A percentile compares a stretch with the other conserved stretches of the same genome.
Conservation (phyloP, 768 basidiomycete species). For the Gymnopilus dilepis region DNA sequence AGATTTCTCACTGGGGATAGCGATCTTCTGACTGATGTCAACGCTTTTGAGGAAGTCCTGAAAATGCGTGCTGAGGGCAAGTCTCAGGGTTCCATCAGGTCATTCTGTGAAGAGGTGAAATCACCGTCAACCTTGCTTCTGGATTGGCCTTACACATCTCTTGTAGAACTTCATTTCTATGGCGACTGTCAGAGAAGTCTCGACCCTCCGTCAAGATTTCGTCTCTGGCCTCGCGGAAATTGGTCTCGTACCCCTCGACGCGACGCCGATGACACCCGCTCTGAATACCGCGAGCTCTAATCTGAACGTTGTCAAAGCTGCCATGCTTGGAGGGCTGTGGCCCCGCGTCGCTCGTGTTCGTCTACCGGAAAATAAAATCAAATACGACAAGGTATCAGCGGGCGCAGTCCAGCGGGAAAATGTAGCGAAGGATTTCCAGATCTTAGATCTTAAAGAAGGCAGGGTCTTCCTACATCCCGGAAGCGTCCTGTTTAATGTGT, state of each 20-base stretch:
- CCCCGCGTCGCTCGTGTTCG: constrained; percentile 80
- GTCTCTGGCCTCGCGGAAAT: constrained; percentile 68
- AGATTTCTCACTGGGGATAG: constrained; percentile 75
- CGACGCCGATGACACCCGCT: constrained; percentile 48
- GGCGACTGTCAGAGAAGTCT: constrained; percentile 77
- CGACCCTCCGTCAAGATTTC: constrained; percentile 79
- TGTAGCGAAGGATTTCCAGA: constrained; percentile 81
- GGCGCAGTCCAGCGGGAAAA: constrained; percentile 88
- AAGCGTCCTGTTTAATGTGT: constrained; percentile 76
- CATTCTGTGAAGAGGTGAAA: constrained; percentile 75
- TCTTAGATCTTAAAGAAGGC: constrained; percentile 69
- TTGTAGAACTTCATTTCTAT: constrained; percentile 82
- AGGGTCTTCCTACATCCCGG: constrained; percentile 85
- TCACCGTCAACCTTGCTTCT: neutral
- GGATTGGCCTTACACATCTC: neutral
- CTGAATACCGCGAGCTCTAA: constrained; percentile 72
- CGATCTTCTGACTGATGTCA: constrained; percentile 83
- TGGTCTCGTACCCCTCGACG: constrained; percentile 64
- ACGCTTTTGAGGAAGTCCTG: constrained; percentile 72
- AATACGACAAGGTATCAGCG: constrained; percentile 84
- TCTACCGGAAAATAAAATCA: constrained; percentile 73
- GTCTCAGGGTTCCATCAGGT: constrained; percentile 47
- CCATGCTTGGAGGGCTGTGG: constrained; percentile 88
- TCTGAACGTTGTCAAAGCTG: constrained; percentile 79
- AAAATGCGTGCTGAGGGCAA: constrained; percentile 56